phyloP scores from a whole-genome alignment of 2,329 filamentous ascomycete genomes.

The Cryphonectria japonica region DNA sequence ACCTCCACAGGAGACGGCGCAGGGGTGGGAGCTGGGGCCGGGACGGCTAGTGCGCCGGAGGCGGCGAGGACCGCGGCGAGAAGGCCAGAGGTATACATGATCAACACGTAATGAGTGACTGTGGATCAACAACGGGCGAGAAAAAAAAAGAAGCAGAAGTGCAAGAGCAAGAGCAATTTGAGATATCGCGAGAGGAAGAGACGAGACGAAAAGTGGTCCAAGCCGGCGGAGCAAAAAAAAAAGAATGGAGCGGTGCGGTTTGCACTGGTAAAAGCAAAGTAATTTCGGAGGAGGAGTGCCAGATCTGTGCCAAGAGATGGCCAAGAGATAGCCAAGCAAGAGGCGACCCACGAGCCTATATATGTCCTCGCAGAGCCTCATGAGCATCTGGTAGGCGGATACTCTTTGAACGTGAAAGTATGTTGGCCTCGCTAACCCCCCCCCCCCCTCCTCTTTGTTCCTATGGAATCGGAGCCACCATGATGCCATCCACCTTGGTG shows the following conservation, averaged over 20 bases:
- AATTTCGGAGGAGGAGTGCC: slow-evolving; percentile 3
- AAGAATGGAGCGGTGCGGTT: not conserved
- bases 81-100: slow-evolving; percentile 6
- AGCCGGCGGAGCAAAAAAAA: slow-evolving; percentile 3
- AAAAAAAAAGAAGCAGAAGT: not conserved
- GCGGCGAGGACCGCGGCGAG: not conserved
- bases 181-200: not conserved
- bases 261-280: not conserved
- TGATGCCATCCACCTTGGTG: not conserved
- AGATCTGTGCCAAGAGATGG: slow-evolving; percentile 6
- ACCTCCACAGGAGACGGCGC: slow-evolving; percentile 16
- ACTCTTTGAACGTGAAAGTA: not conserved
- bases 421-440: not conserved
- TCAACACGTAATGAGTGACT: slow-evolving; percentile 5
- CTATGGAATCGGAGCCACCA: not conserved
- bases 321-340: slow-evolving; percentile 9
- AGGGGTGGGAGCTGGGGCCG: slow-evolving; percentile 22
- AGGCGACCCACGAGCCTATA: slow-evolving; percentile 9
- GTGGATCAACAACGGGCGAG: not conserved
- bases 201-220: not conserved
- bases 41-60: slow-evolving; percentile 4
- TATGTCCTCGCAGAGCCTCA: slow-evolving; percentile 6
- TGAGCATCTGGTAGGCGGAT: not conserved
- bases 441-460: not conserved
- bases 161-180: not conserved